phyloP scores from a whole-genome alignment of 1,284 basidiomycete species.

The Ganoderma boninense region DNA sequence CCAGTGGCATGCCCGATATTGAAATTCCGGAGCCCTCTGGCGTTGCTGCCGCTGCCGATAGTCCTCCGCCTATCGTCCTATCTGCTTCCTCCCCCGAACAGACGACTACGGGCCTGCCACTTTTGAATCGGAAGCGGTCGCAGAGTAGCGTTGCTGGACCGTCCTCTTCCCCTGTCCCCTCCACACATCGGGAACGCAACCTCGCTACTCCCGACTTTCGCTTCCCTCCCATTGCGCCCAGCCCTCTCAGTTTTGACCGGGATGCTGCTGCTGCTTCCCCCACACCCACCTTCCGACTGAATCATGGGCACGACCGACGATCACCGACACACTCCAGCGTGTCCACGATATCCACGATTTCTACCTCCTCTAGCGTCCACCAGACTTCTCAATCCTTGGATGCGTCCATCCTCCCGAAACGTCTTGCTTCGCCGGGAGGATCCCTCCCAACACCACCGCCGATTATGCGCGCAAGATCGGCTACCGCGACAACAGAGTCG shows the following conservation, averaged over 20 bases:
- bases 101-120: conserved; percentile 30
- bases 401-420: conserved; percentile 44
- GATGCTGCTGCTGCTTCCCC: conserved; percentile 17
- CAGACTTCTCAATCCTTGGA: conserved; percentile 65
- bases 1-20: conserved; percentile 49
- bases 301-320: conserved; percentile 37
- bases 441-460: conserved; percentile 46
- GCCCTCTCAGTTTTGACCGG: conserved; percentile 14
- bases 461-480: conserved; percentile 58
- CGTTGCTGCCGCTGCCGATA: conserved; percentile 21
- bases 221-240: conserved; percentile 46
- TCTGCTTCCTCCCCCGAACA: conserved; percentile 40
- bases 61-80: conserved; percentile 35
- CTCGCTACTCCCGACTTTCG: conserved; percentile 53
- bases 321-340: conserved; percentile 48
- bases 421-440: conserved; percentile 44
- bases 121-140: conserved; percentile 50
- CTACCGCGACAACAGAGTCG: conserved; percentile 52
- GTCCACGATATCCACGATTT: conserved; percentile 41
- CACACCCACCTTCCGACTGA: conserved; percentile 32
- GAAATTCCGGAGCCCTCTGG: conserved; percentile 44
- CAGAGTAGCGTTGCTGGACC: conserved; percentile 50
- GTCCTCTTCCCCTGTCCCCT: conserved; percentile 28
- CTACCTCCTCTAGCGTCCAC: conserved; percentile 46
- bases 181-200: conserved; percentile 39